A percentile compares a stretch with the other conserved stretches of the same genome.
phyloP scores from a whole-genome alignment of 2,329 filamentous ascomycete species.

The Periglandula ipomoeae region DNA sequence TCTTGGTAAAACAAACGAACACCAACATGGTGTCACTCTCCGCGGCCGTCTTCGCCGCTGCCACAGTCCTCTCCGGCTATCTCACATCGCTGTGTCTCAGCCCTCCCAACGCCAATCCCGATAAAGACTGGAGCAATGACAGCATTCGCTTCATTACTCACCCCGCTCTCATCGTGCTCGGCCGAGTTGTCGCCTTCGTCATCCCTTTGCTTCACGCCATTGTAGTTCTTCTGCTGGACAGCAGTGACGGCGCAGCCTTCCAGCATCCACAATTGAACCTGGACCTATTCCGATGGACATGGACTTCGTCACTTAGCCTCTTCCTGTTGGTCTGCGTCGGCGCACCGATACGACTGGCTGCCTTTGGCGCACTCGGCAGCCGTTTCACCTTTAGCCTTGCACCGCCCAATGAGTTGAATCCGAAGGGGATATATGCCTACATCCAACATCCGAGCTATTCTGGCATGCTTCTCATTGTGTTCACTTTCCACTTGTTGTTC shows the following conservation, averaged over 20 bases:
- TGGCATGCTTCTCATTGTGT: slow-evolving; percentile 27
- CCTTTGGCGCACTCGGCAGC: slow-evolving; percentile 35
- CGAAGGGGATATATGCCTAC: slow-evolving; percentile 36
- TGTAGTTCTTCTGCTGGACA: background rate
- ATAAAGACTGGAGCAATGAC: slow-evolving; percentile 3
- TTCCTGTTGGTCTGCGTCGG: slow-evolving; percentile 19
- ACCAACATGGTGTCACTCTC: slow-evolving; percentile 6
- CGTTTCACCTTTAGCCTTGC: slow-evolving; percentile 46
- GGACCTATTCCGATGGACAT: slow-evolving; percentile 23
- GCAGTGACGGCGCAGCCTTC: background rate
- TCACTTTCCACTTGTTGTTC: slow-evolving; percentile 23
- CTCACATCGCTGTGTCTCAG: background rate
- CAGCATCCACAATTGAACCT: slow-evolving; percentile 14
- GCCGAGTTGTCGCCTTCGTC: background rate
- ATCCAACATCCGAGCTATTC: slow-evolving; percentile 46
- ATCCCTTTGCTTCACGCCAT: background rate
- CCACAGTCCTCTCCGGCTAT: slow-evolving; percentile 1
- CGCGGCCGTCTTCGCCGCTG: slow-evolving; percentile 2
- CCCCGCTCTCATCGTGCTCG: background rate
- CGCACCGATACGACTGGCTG: slow-evolving; percentile 22
- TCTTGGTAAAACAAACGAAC: background rate
- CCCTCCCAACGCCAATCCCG: slow-evolving; percentile 2
- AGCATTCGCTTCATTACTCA: slow-evolving; percentile 1
- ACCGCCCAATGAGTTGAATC: slow-evolving; percentile 35
- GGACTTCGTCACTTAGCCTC: slow-evolving; percentile 20